Percentiles rank a stretch among this genome's conserved stretches.
phyloP scores from a whole-genome alignment of 148 eudicot genomes.

The Camellia japonica region DNA sequence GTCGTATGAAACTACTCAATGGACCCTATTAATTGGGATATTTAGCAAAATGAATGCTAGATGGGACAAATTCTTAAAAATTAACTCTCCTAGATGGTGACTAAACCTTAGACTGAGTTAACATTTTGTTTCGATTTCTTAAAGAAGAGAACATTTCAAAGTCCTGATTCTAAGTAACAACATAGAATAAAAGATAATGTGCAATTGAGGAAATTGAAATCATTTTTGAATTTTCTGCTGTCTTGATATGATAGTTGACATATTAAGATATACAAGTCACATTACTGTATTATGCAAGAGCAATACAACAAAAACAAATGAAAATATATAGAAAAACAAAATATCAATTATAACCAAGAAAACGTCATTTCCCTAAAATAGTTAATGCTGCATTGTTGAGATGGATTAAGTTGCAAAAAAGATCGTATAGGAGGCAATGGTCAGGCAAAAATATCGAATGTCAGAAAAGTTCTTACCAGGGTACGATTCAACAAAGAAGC shows the following conservation, averaged over 20 bases:
- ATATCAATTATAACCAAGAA: too few species aligned
- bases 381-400: neutral
- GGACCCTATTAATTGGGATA: neutral
- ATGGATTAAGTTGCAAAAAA: neutral
- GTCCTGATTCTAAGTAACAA: neutral
- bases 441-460: conserved; percentile 1
- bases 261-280: too few species aligned
- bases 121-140: neutral
- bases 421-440: too few species aligned
- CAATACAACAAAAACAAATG: too few species aligned
- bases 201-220: neutral
- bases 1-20: neutral
- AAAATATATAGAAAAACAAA: too few species aligned
- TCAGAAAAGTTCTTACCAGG: conserved; percentile 58
- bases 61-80: neutral
- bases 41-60: neutral
- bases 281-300: too few species aligned
- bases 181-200: too few species aligned
- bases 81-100: neutral
- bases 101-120: neutral
- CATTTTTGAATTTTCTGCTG: too few species aligned
- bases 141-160: neutral
- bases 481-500: conserved; percentile 79
- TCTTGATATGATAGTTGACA: too few species aligned
- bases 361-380: too few species aligned